These are phyloP conservation scores for Pythium dissotocum DNA, from an alignment of 352 stramenopile genomes.

Conservation along the genomic window DNA sequence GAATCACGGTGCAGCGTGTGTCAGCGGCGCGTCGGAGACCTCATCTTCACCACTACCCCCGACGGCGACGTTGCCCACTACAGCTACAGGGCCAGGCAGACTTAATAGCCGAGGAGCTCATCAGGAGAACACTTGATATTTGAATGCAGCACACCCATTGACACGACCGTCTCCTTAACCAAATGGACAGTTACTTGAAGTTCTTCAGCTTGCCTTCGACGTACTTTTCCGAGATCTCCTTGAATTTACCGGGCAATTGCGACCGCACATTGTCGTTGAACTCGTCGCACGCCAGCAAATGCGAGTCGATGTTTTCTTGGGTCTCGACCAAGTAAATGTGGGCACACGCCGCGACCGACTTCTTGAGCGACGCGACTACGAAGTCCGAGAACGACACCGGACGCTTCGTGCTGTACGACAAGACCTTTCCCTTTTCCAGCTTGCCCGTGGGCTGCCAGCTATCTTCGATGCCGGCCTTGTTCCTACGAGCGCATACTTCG, in stretches of 20 bases:
- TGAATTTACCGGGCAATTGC: conserved; percentile 33
- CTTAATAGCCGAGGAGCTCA: background rate
- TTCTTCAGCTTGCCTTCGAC: conserved; percentile 25
- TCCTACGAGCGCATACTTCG: conserved; percentile 41
- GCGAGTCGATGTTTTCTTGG: conserved; percentile 67
- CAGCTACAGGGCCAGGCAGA: background rate
- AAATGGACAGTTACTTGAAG: background rate
- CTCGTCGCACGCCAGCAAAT: conserved; percentile 65
- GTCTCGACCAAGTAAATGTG: conserved; percentile 68
- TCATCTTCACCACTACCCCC: background rate
- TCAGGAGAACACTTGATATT: background rate
- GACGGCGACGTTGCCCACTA: background rate
- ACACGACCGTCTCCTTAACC: too few relatives aligned
- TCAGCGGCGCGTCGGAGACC: background rate
- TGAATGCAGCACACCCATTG: too few relatives aligned
- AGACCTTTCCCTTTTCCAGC: conserved; percentile 61
- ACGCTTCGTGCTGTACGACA: conserved; percentile 47
- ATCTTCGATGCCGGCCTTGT: conserved; percentile 29
- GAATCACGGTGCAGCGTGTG: background rate
- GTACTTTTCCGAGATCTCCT: conserved; percentile 35
- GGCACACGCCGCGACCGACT: conserved; percentile 53
- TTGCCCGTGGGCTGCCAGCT: conserved; percentile 48
- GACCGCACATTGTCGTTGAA: conserved; percentile 61
- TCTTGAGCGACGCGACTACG: conserved; percentile 44
- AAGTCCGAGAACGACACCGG: conserved; percentile 64